These are phyloP conservation scores for Alternaria incomplexa DNA, from an alignment of 2,329 filamentous ascomycete genomes.

Conservation along the genomic window DNA sequence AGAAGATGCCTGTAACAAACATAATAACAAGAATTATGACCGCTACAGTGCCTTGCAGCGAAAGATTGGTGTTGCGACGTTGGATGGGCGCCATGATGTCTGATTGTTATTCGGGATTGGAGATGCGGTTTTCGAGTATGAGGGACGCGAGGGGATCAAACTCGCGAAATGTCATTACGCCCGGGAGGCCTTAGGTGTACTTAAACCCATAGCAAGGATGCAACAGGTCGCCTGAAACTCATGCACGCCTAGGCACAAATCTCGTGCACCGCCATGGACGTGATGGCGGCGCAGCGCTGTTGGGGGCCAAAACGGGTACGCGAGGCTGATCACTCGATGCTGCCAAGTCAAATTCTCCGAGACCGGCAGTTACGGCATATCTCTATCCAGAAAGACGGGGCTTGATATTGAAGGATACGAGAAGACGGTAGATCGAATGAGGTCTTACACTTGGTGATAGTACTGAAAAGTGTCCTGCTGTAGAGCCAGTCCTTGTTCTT, in stretches of 20 bases:
- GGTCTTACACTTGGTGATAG: not conserved
- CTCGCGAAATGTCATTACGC: not conserved
- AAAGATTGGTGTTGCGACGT: slow-evolving; percentile 8
- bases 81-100: slow-evolving; percentile 13
- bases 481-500: not conserved
- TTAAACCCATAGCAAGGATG: not conserved
- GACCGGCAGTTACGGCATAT: not conserved
- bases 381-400: not conserved
- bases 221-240: not conserved
- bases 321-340: not conserved
- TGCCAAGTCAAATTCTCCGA: not conserved
- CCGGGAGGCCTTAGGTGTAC: not conserved
- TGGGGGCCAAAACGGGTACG: slow-evolving; percentile 10
- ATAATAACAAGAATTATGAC: slow-evolving; percentile 4
- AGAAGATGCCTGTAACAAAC: slow-evolving; percentile 3
- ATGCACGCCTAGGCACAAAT: not conserved
- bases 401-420: not conserved
- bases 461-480: not conserved
- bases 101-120: not conserved
- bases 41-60: not conserved
- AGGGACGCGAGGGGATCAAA: not conserved
- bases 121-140: not conserved
- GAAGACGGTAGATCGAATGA: not conserved
- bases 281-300: not conserved
- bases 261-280: not conserved